Percentiles rank a stretch among this genome's conserved stretches.
phyloP scores from a whole-genome alignment of 371 early-diverging fungal genomes.

The Apophysomyces trapeziformis region DNA sequence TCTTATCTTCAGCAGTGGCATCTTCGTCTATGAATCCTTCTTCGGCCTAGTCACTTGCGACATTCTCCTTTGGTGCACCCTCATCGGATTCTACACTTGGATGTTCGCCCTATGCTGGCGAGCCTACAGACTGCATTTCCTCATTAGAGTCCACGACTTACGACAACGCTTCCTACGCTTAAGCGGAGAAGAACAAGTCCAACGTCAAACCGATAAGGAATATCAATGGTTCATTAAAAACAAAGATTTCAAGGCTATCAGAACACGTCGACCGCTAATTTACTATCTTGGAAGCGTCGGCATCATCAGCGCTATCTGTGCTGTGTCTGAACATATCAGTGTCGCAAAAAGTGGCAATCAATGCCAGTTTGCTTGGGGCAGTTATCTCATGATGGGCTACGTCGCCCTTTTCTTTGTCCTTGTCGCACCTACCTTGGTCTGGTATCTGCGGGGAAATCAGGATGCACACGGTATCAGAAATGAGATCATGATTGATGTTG shows the following conservation, averaged over 20 bases:
- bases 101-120: conserved; percentile 26
- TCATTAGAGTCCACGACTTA: conserved; percentile 25
- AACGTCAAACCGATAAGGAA: conserved; percentile 20
- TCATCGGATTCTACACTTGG: conserved; percentile 35
- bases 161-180: conserved; percentile 24
- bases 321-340: conserved; percentile 18
- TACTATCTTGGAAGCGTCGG: conserved; percentile 14
- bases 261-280: conserved; percentile 11
- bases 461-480: conserved; percentile 38
- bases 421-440: conserved; percentile 23
- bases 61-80: conserved; percentile 22
- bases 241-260: conserved; percentile 11
- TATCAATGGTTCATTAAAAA: conserved; percentile 27
- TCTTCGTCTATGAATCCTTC: conserved; percentile 22
- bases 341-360: not conserved
- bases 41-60: conserved; percentile 18
- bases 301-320: conserved; percentile 17
- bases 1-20: conserved; percentile 23
- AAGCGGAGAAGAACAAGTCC: conserved; percentile 11
- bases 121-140: conserved; percentile 22
- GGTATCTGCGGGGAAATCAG: conserved; percentile 18
- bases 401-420: conserved; percentile 22
- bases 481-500: conserved; percentile 26
- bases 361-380: conserved; percentile 23
- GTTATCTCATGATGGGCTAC: conserved; percentile 11